phyloP scores from a whole-genome alignment of 495 filamentous ascomycete genomes.

The Aspergillus taichungensis region DNA sequence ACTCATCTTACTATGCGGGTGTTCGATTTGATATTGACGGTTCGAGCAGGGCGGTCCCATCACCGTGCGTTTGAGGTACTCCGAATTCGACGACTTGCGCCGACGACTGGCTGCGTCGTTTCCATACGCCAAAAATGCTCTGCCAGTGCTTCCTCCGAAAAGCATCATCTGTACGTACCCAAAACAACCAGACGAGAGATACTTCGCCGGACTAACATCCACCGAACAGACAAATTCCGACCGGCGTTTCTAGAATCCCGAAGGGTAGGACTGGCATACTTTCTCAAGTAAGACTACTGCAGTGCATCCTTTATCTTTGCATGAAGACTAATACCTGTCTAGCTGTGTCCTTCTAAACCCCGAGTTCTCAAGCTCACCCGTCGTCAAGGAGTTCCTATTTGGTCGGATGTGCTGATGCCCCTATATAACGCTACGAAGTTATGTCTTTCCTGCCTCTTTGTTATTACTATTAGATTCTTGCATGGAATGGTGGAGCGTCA shows the following conservation, averaged over 20 bases:
- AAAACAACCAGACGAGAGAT: neutral
- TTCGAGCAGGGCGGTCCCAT: constrained; percentile 47
- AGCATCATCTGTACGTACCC: constrained; percentile 54
- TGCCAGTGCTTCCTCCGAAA: constrained; percentile 61
- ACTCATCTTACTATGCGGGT: neutral
- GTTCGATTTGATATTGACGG: constrained; percentile 10
- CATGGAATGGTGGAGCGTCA: constrained; percentile 4
- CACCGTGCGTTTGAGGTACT: constrained; percentile 58
- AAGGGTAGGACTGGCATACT: constrained; percentile 58
- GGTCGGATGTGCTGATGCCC: constrained; percentile 24
- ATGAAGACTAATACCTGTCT: neutral
- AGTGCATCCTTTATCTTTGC: neutral
- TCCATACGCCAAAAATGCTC: constrained; percentile 52
- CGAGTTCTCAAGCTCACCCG: constrained; percentile 57
- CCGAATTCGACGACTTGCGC: constrained; percentile 61
- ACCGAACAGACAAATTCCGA: constrained; percentile 52
- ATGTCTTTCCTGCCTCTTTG: neutral
- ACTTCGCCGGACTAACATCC: constrained; percentile 8
- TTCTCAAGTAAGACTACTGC: constrained; percentile 51
- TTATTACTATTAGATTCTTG: neutral
- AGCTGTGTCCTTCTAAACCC: constrained; percentile 62
- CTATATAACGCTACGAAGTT: constrained; percentile 1
- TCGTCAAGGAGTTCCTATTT: constrained; percentile 67
- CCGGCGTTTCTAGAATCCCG: constrained; percentile 59
- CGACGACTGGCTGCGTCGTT: constrained; percentile 51